Percentiles rank a stretch among this genome's conserved stretches.
These are phyloP conservation scores for Aureobasidium namibiae DNA, from an alignment of 2,329 filamentous ascomycete genomes.

Conservation along the genomic window DNA sequence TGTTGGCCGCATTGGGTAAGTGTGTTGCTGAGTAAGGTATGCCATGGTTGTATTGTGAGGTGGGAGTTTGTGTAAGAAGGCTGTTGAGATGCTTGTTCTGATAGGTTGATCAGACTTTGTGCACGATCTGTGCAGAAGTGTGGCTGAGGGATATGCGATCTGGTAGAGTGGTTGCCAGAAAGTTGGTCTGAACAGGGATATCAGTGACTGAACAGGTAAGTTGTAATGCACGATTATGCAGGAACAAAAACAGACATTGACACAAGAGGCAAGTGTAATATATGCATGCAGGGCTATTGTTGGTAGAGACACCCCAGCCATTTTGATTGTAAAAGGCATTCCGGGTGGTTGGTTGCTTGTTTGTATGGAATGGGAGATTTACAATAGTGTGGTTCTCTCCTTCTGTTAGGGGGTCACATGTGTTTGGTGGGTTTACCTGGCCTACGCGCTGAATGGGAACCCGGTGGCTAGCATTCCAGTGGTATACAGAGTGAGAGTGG, in stretches of 20 bases:
- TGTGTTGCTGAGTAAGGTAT: conserved; percentile 2
- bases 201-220: background rate
- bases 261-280: conserved; percentile 11
- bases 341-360: conserved; percentile 5
- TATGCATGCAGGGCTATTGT: conserved; percentile 4
- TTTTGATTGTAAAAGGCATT: background rate
- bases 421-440: background rate
- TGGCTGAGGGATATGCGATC: background rate
- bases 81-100: background rate
- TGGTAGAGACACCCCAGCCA: background rate
- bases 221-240: conserved; percentile 6
- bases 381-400: conserved; percentile 9
- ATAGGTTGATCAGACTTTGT: background rate
- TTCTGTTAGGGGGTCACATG: background rate
- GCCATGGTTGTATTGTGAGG: conserved; percentile 5
- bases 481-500: background rate
- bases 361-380: conserved; percentile 12
- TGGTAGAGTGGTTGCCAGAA: background rate
- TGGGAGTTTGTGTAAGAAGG: background rate
- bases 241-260: conserved; percentile 4
- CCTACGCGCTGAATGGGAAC: no score
- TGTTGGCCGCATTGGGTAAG: conserved; percentile 24
- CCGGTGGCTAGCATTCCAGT: conserved; percentile 1
- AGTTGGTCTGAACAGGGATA: background rate
- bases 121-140: background rate